Evolutionary conservation across 371 early-diverging fungal species (phyloP).

Genomic region (Apophysomyces elegans): DNA sequence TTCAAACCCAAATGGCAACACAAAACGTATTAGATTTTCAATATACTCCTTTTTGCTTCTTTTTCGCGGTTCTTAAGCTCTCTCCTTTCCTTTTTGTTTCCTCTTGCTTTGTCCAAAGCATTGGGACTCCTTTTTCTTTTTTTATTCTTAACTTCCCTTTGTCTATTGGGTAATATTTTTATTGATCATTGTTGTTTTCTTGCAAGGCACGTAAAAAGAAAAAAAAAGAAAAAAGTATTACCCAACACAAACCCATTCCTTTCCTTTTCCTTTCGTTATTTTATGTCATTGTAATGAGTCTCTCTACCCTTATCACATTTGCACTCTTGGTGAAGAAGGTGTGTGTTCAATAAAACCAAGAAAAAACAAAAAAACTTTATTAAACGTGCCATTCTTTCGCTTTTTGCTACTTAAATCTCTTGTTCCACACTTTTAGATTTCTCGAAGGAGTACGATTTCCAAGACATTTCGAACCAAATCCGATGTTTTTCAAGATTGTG

Average conservation of each 20-base stretch:
- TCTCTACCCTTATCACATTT: constrained; percentile 37
- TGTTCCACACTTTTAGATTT: constrained; percentile 18
- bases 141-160: constrained; percentile 18
- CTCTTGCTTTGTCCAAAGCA: constrained; percentile 12
- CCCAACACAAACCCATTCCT: constrained; percentile 7
- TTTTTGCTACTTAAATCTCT: not conserved
- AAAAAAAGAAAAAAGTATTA: not conserved
- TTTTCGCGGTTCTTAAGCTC: not conserved
- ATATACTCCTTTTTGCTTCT: constrained; percentile 5
- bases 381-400: not conserved
- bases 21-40: constrained; percentile 3
- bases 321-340: constrained; percentile 43
- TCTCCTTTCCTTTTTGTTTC: constrained; percentile 7
- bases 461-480: constrained; percentile 12
- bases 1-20: constrained; percentile 11
- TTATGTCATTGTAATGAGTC: constrained; percentile 29
- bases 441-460: constrained; percentile 22
- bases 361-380: not conserved
- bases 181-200: constrained; percentile 10
- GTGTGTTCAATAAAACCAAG: constrained; percentile 1
- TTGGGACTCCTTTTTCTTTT: constrained; percentile 17
- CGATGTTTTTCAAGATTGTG: constrained; percentile 11
- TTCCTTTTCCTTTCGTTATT: constrained; percentile 14
- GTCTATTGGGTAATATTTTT: not conserved
- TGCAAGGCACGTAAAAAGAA: not conserved